Evolutionary conservation across 2,329 filamentous ascomycete genomes (phyloP), one percentile per base, ranked within the genome.

Genomic region (Fusarium nurragi): DNA sequence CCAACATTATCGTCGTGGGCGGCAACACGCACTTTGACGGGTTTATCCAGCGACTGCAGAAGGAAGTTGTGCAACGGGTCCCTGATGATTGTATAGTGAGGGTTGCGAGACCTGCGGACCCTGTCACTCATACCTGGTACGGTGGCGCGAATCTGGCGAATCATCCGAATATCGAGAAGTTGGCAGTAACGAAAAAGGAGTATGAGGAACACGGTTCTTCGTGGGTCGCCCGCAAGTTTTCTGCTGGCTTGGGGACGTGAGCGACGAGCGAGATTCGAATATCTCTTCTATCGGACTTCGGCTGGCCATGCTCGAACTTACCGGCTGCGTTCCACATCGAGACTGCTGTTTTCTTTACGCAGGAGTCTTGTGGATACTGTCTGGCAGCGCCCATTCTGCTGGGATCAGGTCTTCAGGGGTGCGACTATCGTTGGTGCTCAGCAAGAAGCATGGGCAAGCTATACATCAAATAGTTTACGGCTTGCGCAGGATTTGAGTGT

Each of bases 1-100:
- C 92, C 34, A 99, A 98, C 68, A 86, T 98, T 5, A 79, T 97
- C 4, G 89, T 97, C 0, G 92, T 97, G 0, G 95, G 95, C 3
- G 95, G 95, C 5, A 97, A 92, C 73, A 85, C 90, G 0, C 82
- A 90, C 18, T 88, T 97, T 23, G 84, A 89, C 2, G 94, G 94
- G 0, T 94, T 99, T 65, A 85, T 93, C 65, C 87, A 92, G 73
- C 86, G 95, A 54, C 75, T 99, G 68, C 89, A 92, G 75, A 82
- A 84, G 28, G 93, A 96, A 71, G 79, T 97, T 10, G 84, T 91
- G 51, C 84, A 86, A 68, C 83, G 89, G 13, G 86, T 91, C 4
- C 90, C 91, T 0, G 88, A 91, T 38, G 91, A 94, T 64, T 95
- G 93, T 72, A 81, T 89, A 10, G 89, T 97, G 2, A 83, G 92